phyloP scores from a whole-genome alignment of 2,329 filamentous ascomycete species.

The Orbilia oligospora region DNA sequence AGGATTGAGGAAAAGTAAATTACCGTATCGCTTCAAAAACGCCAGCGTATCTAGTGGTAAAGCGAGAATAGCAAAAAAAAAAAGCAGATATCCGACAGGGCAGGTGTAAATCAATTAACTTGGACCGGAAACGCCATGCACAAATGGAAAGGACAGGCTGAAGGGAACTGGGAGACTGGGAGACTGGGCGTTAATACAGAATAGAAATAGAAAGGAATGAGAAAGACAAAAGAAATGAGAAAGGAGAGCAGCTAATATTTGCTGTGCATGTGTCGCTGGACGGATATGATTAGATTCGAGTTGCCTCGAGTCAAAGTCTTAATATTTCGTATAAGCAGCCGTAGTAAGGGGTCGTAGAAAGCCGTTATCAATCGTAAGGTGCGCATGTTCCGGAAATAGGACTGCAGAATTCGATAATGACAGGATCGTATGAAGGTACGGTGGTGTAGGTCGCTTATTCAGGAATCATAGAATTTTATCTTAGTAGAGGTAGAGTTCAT shows the following conservation, averaged over 20 bases:
- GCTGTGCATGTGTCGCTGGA: slow-evolving; percentile 45
- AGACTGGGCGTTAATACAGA: slow-evolving; percentile 35
- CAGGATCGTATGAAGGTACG: slow-evolving; percentile 32
- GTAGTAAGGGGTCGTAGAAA: slow-evolving; percentile 40
- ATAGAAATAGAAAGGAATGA: slow-evolving; percentile 7
- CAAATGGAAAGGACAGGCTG: slow-evolving; percentile 23
- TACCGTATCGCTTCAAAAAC: slow-evolving; percentile 52
- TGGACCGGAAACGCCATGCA: slow-evolving; percentile 39
- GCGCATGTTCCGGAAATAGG: slow-evolving; percentile 22
- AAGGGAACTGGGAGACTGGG: slow-evolving; percentile 3
- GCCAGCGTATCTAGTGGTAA: slow-evolving; percentile 60
- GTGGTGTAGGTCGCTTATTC: slow-evolving; percentile 27
- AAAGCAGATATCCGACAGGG: slow-evolving; percentile 14
- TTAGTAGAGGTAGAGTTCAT: slow-evolving; percentile 60
- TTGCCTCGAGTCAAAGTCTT: slow-evolving; percentile 60
- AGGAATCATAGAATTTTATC: slow-evolving; percentile 2
- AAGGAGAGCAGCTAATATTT: slow-evolving; percentile 26
- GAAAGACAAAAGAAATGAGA: slow-evolving; percentile 31
- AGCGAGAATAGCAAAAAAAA: slow-evolving; percentile 27
- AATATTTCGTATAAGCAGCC: slow-evolving; percentile 45
- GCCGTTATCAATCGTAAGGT: slow-evolving; percentile 49
- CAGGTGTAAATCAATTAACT: slow-evolving; percentile 35
- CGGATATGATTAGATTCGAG: slow-evolving; percentile 47
- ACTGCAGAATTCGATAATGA: slow-evolving; percentile 35
- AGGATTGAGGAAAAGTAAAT: slow-evolving; percentile 5